Evolutionary conservation across 345 rosid genomes (phyloP), one percentile per base, ranked within the genome.

Genomic region (Gossypium ekmanianum): DNA sequence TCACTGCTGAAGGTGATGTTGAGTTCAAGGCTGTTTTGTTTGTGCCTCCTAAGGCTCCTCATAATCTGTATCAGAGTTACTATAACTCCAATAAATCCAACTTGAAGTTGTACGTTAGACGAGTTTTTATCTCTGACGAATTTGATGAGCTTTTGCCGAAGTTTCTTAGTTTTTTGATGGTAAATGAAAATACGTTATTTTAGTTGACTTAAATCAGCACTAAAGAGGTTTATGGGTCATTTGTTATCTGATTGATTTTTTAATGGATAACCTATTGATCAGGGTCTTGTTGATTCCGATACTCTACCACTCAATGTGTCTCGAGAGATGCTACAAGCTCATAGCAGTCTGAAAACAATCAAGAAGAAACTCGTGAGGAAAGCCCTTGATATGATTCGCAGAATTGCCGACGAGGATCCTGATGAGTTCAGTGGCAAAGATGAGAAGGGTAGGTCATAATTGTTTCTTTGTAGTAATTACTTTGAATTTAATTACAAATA

Each of bases 221-320:
- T 10, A 10, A 14, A 3, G 67, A 69, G 11, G 50, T 12, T 29
- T 14, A 2, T 14, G 70, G 20, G 26, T 41, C 7, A 41, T 29
- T 66, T 45, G 50, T 34, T 11, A 63, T 59, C 39, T 29, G 51
- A 70, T 47, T 75, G 17, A 56, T 51, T 73, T 27, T 29, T 24
- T 41, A 51, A 82, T 70, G 71, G 12, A 26, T 61, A 58, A 29
- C 63, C 20, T 71, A 48, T 79, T 82, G 76, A 75, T 80, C 90
- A 95, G 99, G 99, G 98, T 83, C 97, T 95, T 57, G 96, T 95
- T 84, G 99, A 95, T 86, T 95, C 99, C 2, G 98, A 93, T 81
- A 89, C 98, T 41, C 82, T 95, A 72, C 98, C 97, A 17, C 92
- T 93, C 59, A 95, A 93, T 76, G 99, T 95, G 54, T 95, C 98